Evolutionary conservation across 2,329 filamentous ascomycete species (phyloP), one percentile per base, ranked within the genome.

Genomic region (Penicillium frequentans): DNA sequence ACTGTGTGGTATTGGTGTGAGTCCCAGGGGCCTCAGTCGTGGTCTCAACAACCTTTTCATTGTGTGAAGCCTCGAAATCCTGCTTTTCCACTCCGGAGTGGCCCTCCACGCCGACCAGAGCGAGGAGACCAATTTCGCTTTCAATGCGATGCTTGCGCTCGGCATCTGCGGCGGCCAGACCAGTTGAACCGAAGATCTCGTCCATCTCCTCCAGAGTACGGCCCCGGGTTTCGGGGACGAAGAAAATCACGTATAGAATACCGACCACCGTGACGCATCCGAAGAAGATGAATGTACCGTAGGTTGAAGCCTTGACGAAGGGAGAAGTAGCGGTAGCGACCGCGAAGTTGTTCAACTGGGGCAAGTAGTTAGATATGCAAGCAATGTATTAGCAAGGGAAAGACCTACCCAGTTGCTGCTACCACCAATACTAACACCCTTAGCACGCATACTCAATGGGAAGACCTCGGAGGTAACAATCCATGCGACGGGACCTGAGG

Each of bases 401-500:
- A 23, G 6, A 59, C 61, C 43, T 54, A 74, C 64, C 74, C 74
- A 76, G 58, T 75, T 74, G 19, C 63, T 66, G 26, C 67, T 67
- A 7, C 70, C 73, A 19, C 68, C 67, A 5, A 74, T 60, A 60
- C 63, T 66, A 14, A 70, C 67, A 7, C 74, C 73, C 59, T 90
- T 90, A 1, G 89, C 84, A 1, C 88, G 82, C 29, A 86, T 86
- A 58, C 83, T 86, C 4, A 91, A 74, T 0, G 89, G 89, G 84
- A 87, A 92, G 47, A 91, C 85, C 73, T 91, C 89, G 1, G 87
- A 84, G 1, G 90, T 82, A 48, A 92, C 81, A 59, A 90, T 89
- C 89, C 89, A 92, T 0, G 86, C 83, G 60, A 86, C 88, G 2
- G 88, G 89, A 0, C 69, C 68, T 66, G 31, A 7, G 23, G 16